A percentile compares a stretch with the other conserved stretches of the same genome.
phyloP scores from a whole-genome alignment of 1,284 basidiomycete species.

The Cutaneotrichosporon spelunceum region DNA sequence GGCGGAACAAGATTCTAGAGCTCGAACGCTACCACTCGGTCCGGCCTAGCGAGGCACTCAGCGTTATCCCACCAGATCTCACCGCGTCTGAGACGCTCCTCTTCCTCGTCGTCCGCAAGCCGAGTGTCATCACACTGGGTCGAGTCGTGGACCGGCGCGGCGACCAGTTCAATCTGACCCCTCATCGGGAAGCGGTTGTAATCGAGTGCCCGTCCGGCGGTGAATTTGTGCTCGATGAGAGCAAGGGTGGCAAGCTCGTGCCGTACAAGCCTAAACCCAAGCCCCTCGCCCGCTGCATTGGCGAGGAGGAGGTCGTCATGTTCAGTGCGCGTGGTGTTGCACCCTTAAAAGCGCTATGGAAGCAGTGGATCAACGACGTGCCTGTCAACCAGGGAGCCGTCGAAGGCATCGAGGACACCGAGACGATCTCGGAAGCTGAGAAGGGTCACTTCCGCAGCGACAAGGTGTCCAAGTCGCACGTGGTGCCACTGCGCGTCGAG shows the following conservation, averaged over 20 bases:
- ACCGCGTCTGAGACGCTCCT: conserved; percentile 69
- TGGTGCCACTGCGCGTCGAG: conserved; percentile 38
- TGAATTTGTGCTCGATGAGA: conserved; percentile 31
- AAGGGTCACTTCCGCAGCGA: conserved; percentile 32
- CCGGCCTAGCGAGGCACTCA: conserved; percentile 40
- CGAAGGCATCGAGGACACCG: conserved; percentile 71
- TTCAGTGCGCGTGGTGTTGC: conserved; percentile 72
- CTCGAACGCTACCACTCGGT: conserved; percentile 48
- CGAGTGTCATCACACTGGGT: conserved; percentile 69
- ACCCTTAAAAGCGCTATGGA: conserved; percentile 73
- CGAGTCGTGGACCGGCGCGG: conserved; percentile 67
- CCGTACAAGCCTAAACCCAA: conserved; percentile 46
- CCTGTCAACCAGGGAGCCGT: conserved; percentile 65
- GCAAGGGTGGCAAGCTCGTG: conserved; percentile 17
- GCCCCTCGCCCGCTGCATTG: conserved; percentile 64
- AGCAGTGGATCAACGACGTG: conserved; percentile 53
- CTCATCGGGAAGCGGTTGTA: conserved; percentile 65
- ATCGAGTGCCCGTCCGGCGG: conserved; percentile 73
- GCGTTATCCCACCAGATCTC: conserved; percentile 52
- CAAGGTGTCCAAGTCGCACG: conserved; percentile 38
- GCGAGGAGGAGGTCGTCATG: conserved; percentile 62
- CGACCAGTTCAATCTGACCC: conserved; percentile 61
- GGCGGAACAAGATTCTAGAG: conserved; percentile 45
- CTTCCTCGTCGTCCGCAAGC: conserved; percentile 67
- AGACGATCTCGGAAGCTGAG: conserved; percentile 23